Base-by-base conservation (phyloP, 805 yeast species). In the Hanseniaspora guilliermondii region DNA sequence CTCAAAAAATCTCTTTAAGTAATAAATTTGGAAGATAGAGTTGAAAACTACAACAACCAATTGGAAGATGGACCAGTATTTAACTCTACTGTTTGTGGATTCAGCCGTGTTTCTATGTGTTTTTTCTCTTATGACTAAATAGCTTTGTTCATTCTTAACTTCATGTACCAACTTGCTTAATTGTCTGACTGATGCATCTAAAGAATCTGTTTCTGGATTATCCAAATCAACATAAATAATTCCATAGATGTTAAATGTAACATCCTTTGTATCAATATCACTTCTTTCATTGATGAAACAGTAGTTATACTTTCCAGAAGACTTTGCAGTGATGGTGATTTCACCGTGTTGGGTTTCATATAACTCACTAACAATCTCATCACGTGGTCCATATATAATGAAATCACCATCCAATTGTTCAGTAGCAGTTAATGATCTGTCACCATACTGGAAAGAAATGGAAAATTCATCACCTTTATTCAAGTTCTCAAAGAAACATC, bases 71-170 rank as follows among this genome's bases (percentile, higher is more conserved):
- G 96, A 86, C 98, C 98, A 91, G 87, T 95, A 93, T 70, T 91
- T 91, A 60, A 91, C 97, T 64, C 98, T 81, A 54, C 93, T 83
- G 70, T 91, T 91, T 46, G 98, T 91, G 24, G 95, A 85, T 72
- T 91, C 98, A 6, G 98, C 97, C 9, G 98, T 91, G 72, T 91
- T 93, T 78, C 98, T 85, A 70, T 91, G 98, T 16, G 94, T 85
- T 73, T 97, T 84, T 72, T 91, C 98, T 71, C 98, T 82, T 58
- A 91, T 88, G 47, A 89, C 94, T 62, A 93, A 82, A 70, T 93
- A 93, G 62, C 86, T 79, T 60, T 74, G 94, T 71, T 93, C 98
- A 62, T 88, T 91, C 71, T 85, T 85, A 57, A 93, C 88, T 62
- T 87, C 96, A 62, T 80, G 79, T 39, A 94, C 82, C 60, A 86